Evolutionary conservation across 1,139 yeast species (phyloP), one percentile per base, ranked within the genome.

Genomic region (Candida gigantensis): DNA sequence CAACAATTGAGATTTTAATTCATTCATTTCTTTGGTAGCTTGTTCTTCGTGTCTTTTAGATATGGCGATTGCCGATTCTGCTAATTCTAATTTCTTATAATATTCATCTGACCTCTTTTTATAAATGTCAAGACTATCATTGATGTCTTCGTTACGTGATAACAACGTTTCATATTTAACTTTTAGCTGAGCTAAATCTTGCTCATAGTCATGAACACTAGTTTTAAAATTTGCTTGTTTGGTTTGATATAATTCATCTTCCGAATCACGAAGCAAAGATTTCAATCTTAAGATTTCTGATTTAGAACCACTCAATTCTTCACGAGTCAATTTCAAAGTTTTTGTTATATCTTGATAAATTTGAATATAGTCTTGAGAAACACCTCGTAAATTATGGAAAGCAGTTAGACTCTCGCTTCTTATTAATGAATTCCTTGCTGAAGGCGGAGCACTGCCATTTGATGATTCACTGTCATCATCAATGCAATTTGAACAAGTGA

Each of bases 71-170:
- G 88, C 84, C 34, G 82, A 72, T 52, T 90, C 96, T 1, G 95
- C 92, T 41, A 79, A 74, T 51, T 88, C 95, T 24, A 89, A 66
- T 49, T 86, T 85, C 42, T 72, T 70, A 50, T 75, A 79, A 52
- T 87, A 85, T 46, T 84, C 87, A 32, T 86, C 92, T 11, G 95
- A 80, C 41, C 96, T 74, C 27, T 68, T 63, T 52, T 80, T 84
- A 58, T 84, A 88, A 25, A 85, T 65, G 21, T 76, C 79, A 28
- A 84, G 63, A 27, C 78, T 69, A 31, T 74, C 72, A 1, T 63
- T 57, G 23, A 84, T 58, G 16, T 84, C 87, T 2, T 50, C 45
- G 44, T 75, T 78, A 42, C 75, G 76, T n/a, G 69, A 53, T 16
- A 60, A 58, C 28, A 80, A 58, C 2, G 79, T 72, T 37, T 81